Percentiles rank a stretch among this genome's conserved stretches.
Conservation (phyloP, 768 basidiomycete species). For the Mycena capillaripes region DNA sequence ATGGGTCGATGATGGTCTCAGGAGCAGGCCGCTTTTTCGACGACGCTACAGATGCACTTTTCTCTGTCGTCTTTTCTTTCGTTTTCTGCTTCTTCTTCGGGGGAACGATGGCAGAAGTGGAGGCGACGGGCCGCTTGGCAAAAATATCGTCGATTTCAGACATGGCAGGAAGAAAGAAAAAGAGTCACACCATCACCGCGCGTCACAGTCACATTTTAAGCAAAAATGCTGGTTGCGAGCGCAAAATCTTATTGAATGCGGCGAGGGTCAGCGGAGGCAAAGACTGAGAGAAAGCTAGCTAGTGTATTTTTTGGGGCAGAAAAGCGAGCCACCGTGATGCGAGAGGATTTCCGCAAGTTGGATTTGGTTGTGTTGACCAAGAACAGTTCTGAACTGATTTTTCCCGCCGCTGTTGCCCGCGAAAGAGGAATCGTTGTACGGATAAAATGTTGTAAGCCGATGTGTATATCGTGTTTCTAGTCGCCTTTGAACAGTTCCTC, state of each 20-base stretch:
- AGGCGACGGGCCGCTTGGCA: conserved; percentile 50
- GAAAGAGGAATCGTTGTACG: not conserved
- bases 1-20: conserved; percentile 76
- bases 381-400: conserved; percentile 3
- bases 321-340: not conserved
- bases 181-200: not conserved
- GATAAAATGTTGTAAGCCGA: conserved; percentile 20
- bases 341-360: not conserved
- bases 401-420: not conserved
- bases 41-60: conserved; percentile 32
- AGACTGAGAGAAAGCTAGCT: not conserved
- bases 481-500: not conserved
- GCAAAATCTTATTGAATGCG: not conserved
- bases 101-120: conserved; percentile 46
- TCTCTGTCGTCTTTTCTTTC: conserved; percentile 48
- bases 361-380: conserved; percentile 7
- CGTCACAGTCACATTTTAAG: not conserved
- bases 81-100: conserved; percentile 66
- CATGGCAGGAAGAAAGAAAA: conserved; percentile 51
- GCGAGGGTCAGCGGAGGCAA: not conserved
- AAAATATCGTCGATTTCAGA: conserved; percentile 93
- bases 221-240: not conserved
- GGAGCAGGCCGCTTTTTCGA: conserved; percentile 59
- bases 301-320: not conserved
- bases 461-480: not conserved